phyloP scores from a whole-genome alignment of 73 alveolate species.

The Urostyla sp. region DNA sequence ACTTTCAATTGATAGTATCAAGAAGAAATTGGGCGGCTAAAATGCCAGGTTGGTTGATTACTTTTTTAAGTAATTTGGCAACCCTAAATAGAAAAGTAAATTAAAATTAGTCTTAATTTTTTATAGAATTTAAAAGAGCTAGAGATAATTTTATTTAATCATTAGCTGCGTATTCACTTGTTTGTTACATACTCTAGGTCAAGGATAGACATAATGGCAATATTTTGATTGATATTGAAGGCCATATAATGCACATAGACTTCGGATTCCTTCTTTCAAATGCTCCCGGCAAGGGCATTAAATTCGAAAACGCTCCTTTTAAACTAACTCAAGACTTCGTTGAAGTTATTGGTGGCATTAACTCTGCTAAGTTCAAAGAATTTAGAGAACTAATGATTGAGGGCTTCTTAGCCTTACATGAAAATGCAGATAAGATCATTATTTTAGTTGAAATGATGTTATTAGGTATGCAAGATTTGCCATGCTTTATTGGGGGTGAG shows the following conservation, averaged over 20 bases:
- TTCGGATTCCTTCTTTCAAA: conserved; percentile 93
- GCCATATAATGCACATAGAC: conserved; percentile 95
- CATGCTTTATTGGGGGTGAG: conserved; percentile 73
- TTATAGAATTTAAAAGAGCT: conserved; percentile 48
- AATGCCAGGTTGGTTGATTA: conserved; percentile 66
- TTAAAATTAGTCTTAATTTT: not conserved
- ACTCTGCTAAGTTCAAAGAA: conserved; percentile 56
- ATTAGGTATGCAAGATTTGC: conserved; percentile 82
- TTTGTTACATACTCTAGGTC: conserved; percentile 88
- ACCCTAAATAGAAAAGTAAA: conserved; percentile 9
- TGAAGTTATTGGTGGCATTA: conserved; percentile 94
- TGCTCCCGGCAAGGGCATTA: conserved; percentile 97
- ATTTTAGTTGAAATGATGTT: conserved; percentile 96
- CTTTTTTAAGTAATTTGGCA: conserved; percentile 53
- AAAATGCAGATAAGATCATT: conserved; percentile 91
- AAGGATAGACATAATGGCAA: conserved; percentile 98
- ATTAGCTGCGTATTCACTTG: conserved; percentile 88
- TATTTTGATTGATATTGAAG: conserved; percentile 93
- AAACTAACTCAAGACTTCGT: conserved; percentile 94
- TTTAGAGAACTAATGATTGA: conserved; percentile 58
- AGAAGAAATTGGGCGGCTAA: conserved; percentile 70
- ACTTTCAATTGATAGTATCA: conserved; percentile 82
- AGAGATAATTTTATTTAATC: conserved; percentile 67
- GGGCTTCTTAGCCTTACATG: conserved; percentile 87
- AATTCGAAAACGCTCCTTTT: conserved; percentile 98